These are phyloP conservation scores for Lepidium campestre DNA, from an alignment of 441 rosid species.

Conservation along the genomic window DNA sequence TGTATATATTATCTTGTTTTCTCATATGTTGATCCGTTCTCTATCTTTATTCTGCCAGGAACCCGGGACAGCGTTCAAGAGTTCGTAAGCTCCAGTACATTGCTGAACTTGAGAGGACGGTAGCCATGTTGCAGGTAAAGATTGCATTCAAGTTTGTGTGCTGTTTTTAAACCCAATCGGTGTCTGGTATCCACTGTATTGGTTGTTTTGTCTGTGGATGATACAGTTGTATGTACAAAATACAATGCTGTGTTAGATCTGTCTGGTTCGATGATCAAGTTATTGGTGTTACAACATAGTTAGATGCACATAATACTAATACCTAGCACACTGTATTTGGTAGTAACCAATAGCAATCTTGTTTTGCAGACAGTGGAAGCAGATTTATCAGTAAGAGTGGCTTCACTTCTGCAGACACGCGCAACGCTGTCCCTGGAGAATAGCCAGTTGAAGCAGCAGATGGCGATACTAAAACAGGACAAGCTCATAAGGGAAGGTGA, in stretches of 20 bases:
- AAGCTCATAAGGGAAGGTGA: slow-evolving; percentile 56
- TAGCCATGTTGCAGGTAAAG: slow-evolving; percentile 54
- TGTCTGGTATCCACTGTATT: not conserved
- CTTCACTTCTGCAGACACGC: slow-evolving; percentile 52
- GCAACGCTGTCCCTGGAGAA: slow-evolving; percentile 56
- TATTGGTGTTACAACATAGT: not conserved
- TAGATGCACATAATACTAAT: not conserved
- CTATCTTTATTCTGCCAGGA: slow-evolving; percentile 33
- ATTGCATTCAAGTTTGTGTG: not conserved
- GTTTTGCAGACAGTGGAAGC: slow-evolving; percentile 47
- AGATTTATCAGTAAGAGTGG: slow-evolving; percentile 50
- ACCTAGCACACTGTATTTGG: not conserved
- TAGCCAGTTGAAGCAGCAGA: slow-evolving; percentile 53
- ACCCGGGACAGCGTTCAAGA: slow-evolving; percentile 77
- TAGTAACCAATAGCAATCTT: not conserved
- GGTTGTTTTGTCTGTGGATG: not conserved
- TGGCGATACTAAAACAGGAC: slow-evolving; percentile 46
- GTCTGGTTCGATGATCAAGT: not conserved
- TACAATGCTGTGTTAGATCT: not conserved
- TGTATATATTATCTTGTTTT: not conserved
- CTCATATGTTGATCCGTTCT: not conserved
- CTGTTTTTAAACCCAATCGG: not conserved
- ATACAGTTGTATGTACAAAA: not conserved
- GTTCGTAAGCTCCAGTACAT: slow-evolving; percentile 80
- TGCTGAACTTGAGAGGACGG: slow-evolving; percentile 71